Evolutionary conservation across 108 stramenopile genomes (phyloP).

Genomic region (Bacterosira constricta): DNA sequence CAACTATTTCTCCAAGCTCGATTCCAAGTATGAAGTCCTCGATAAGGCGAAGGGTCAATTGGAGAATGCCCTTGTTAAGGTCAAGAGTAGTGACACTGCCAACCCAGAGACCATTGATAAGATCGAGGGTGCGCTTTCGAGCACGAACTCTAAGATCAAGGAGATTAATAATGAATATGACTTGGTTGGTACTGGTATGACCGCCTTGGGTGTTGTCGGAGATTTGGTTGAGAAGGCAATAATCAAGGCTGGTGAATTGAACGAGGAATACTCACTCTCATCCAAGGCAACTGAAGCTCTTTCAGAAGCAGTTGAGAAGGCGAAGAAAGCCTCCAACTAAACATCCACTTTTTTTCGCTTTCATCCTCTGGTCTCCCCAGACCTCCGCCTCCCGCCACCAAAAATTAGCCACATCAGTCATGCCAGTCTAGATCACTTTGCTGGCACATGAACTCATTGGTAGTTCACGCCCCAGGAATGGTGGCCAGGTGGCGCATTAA

Average conservation of each 20-base stretch:
- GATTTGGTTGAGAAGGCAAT: slow-evolving; percentile 89
- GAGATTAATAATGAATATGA: slow-evolving; percentile 93
- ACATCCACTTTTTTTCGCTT: too few relatives aligned
- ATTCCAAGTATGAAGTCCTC: slow-evolving; percentile 87
- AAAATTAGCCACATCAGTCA: too few relatives aligned
- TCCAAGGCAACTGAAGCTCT: slow-evolving; percentile 77
- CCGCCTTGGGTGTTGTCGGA: slow-evolving; percentile 84
- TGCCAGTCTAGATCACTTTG: too few relatives aligned
- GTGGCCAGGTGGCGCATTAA: too few relatives aligned
- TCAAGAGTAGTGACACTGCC: slow-evolving; percentile 67
- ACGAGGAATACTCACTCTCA: slow-evolving; percentile 85
- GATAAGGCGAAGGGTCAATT: slow-evolving; percentile 69
- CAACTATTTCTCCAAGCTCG: slow-evolving; percentile 87
- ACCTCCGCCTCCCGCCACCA: too few relatives aligned
- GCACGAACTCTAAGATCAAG: slow-evolving; percentile 74
- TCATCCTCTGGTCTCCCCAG: too few relatives aligned
- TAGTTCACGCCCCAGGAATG: too few relatives aligned
- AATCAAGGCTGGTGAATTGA: slow-evolving; percentile 81
- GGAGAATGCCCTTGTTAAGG: slow-evolving; percentile 67
- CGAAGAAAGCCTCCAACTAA: slow-evolving; percentile 46
- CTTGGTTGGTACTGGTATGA: slow-evolving; percentile 81
- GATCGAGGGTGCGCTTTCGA: slow-evolving; percentile 78
- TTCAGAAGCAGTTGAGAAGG: slow-evolving; percentile 77
- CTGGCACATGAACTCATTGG: too few relatives aligned
- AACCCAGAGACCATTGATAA: slow-evolving; percentile 78